Base-by-base conservation (phyloP, 768 basidiomycete genomes). In the Pisolithus albus region DNA sequence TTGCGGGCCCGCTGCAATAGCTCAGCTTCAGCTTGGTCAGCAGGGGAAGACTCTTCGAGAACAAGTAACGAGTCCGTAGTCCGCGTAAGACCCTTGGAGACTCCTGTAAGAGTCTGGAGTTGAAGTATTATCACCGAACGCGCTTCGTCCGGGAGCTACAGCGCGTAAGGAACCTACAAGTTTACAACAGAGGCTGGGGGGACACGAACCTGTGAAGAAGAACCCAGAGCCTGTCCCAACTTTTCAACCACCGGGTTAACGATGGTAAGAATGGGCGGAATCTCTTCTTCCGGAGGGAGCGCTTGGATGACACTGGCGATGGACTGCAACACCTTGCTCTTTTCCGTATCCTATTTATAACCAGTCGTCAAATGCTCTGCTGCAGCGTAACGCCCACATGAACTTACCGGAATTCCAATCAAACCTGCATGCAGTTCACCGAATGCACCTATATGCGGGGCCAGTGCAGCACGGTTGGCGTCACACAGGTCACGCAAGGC, bases 301-400 rank as follows among this genome's bases (percentile, higher is more conserved):
- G 93, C 94, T 60, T 96, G 90, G 30, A 96, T 88, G 3, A 97
- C 91, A 56, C 92, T 95, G 1, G 91, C 83, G 47, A 97, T 94
- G 0, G 88, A 90, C 63, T 96, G 88, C 42, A 96, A 72, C 1
- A 96, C 89, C 68, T 94, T 96, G 58, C 82, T 80, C 69, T 88
- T 88, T 67, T 95, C 92, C 19, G 84, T 81, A 58, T 90, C 88
- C 84, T 88, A 58, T 3, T 3, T 18, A 41, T 19, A 23, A 36
- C 24, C 23, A 19, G 30, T 51, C 41, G 62, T 46, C 21, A 54
- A 26, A 15, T 36, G 34, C 36, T 28, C 18, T 9, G 7, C 28
- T 1, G 10, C 15, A 21, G 2, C 38, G 34, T 32, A 47, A n/a
- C 9, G 8, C 30, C 5, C 37, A 46, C 21, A 15, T 34, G 39